A percentile compares a stretch with the other conserved stretches of the same genome.
These are phyloP conservation scores for Orobanche coerulescens DNA, from an alignment of 257 asterid species.

Conservation along the genomic window DNA sequence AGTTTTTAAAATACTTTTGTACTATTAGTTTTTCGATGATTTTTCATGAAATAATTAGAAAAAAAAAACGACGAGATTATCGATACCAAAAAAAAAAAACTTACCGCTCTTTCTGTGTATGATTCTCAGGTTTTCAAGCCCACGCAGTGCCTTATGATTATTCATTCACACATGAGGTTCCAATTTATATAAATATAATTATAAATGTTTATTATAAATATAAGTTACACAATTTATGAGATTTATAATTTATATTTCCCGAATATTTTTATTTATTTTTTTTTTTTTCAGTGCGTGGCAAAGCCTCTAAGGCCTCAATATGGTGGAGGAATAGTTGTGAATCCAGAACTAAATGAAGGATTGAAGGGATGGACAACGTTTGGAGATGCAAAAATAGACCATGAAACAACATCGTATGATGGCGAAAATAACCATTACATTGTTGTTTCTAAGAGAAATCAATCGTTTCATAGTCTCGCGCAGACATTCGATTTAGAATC, in stretches of 20 bases:
- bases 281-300: constrained; percentile 28
- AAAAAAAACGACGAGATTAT: background rate
- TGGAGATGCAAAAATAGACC: constrained; percentile 21
- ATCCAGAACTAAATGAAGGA: constrained; percentile 29
- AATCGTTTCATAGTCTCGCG: constrained; percentile 26
- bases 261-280: background rate
- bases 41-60: too few species aligned
- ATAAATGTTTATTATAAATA: too few species aligned
- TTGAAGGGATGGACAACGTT: constrained; percentile 33
- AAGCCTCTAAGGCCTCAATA: constrained; percentile 37
- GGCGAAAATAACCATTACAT: constrained; percentile 38
- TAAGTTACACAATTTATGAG: too few species aligned
- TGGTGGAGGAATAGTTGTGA: constrained; percentile 40
- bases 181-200: background rate
- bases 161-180: constrained; percentile 40
- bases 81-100: background rate
- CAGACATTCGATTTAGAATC: constrained; percentile 34
- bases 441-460: constrained; percentile 25
- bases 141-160: constrained; percentile 42
- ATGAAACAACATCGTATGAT: constrained; percentile 11
- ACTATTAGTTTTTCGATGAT: too few species aligned
- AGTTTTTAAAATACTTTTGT: too few species aligned
- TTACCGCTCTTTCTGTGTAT: background rate
- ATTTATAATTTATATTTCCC: too few species aligned
- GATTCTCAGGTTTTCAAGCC: constrained; percentile 27